Evolutionary conservation across 768 basidiomycete genomes (phyloP).

Genomic region (Xerocomus brunneocitrinus): DNA sequence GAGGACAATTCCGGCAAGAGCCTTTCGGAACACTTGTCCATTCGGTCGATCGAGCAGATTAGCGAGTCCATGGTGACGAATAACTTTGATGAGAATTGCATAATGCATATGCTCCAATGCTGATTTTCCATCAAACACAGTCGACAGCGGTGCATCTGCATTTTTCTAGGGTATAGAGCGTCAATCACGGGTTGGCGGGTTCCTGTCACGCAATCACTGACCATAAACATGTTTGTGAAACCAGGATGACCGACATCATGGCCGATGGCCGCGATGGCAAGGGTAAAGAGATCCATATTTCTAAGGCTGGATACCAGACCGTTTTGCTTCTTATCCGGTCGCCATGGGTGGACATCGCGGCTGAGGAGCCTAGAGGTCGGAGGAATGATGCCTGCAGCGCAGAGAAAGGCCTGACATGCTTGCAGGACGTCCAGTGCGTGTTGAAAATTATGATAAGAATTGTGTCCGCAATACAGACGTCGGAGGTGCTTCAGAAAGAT

Average conservation of each 20-base stretch:
- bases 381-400: constrained; percentile 75
- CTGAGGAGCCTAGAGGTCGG: constrained; percentile 54
- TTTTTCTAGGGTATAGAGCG: constrained; percentile 63
- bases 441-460: constrained; percentile 97
- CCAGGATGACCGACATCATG: constrained; percentile 99
- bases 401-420: constrained; percentile 82
- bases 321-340: constrained; percentile 35
- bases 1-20: constrained; percentile 77
- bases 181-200: constrained; percentile 1
- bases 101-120: constrained; percentile 92
- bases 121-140: constrained; percentile 85
- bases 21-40: constrained; percentile 54
- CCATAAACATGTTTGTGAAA: constrained; percentile 91
- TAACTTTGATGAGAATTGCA: constrained; percentile 70
- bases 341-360: constrained; percentile 34
- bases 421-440: constrained; percentile 97
- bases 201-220: constrained; percentile 34
- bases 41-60: constrained; percentile 56
- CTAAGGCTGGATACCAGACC: constrained; percentile 41
- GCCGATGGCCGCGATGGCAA: constrained; percentile 90
- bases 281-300: constrained; percentile 73
- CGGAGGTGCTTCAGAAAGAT: constrained; percentile 83
- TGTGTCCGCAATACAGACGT: constrained; percentile 84
- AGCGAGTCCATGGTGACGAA: constrained; percentile 76
- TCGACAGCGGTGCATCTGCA: constrained; percentile 82